Evolutionary conservation across 768 basidiomycete genomes (phyloP).

Genomic region (Amanita pseudoporphyria): DNA sequence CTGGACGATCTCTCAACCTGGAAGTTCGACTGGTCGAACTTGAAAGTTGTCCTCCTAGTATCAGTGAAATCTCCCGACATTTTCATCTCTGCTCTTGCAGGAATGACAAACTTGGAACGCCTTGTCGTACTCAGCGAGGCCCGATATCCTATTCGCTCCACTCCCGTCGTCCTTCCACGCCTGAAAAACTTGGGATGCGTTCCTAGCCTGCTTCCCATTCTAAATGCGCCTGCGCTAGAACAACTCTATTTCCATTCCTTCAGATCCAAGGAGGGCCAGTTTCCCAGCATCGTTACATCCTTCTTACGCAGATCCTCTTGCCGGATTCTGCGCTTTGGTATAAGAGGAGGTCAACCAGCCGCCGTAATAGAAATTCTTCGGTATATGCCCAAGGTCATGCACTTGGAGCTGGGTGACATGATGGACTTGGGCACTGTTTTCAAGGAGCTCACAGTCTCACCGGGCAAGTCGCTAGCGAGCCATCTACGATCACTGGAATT

Average conservation of each 20-base stretch:
- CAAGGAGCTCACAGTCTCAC: background rate
- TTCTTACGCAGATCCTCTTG: background rate
- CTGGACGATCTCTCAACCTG: background rate
- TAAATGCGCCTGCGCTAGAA: background rate
- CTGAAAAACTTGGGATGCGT: background rate
- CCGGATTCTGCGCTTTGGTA: background rate
- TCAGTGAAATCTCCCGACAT: background rate
- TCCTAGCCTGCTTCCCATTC: background rate
- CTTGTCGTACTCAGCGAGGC: background rate
- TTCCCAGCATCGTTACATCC: background rate
- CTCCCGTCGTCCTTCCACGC: background rate
- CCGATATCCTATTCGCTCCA: background rate
- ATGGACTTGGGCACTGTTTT: background rate
- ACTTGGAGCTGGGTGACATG: background rate
- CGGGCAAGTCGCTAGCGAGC: background rate
- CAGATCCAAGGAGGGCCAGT: no score
- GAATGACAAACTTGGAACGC: background rate
- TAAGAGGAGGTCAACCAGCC: background rate
- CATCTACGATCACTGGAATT: background rate
- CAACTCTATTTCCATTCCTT: background rate
- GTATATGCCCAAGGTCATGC: background rate
- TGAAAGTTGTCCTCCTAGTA: background rate
- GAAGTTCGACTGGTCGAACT: background rate
- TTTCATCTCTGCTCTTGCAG: background rate
- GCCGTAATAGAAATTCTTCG: background rate